A percentile compares a stretch with the other conserved stretches of the same genome.
These are phyloP conservation scores for Paracoccidioides lutzii DNA, from an alignment of 2,329 filamentous ascomycete genomes.

Conservation along the genomic window DNA sequence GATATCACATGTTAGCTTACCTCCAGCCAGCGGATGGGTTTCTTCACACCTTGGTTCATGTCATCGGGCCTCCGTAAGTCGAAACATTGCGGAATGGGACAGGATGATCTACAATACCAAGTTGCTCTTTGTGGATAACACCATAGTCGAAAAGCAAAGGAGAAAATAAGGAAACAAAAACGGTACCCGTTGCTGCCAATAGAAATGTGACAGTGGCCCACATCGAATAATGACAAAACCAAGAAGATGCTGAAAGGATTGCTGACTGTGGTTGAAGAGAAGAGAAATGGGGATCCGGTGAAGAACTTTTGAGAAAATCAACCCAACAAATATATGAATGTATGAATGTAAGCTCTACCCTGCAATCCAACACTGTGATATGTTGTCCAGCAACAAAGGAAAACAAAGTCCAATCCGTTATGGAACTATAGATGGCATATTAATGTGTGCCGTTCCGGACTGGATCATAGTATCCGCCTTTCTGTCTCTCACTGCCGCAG, in stretches of 20 bases:
- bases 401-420: background rate
- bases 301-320: background rate
- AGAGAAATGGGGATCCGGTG: background rate
- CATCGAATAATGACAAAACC: slow-evolving; percentile 62
- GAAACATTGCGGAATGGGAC: slow-evolving; percentile 59
- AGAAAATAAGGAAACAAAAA: slow-evolving; percentile 63
- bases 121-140: slow-evolving; percentile 41
- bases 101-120: slow-evolving; percentile 63
- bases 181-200: slow-evolving; percentile 67
- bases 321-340: slow-evolving; percentile 21
- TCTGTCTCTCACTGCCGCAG: slow-evolving; percentile 14
- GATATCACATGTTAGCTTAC: background rate
- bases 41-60: slow-evolving; percentile 28
- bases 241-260: slow-evolving; percentile 39
- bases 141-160: slow-evolving; percentile 54
- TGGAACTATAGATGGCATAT: background rate
- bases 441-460: slow-evolving; percentile 26
- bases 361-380: background rate
- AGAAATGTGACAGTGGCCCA: slow-evolving; percentile 58
- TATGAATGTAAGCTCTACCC: background rate
- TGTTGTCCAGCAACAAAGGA: background rate
- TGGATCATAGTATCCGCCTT: slow-evolving; percentile 30
- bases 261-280: slow-evolving; percentile 11
- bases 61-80: slow-evolving; percentile 65
- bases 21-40: background rate